Evolutionary conservation across 805 yeast species (phyloP), one percentile per base, ranked within the genome.

Genomic region (Saccharomyces eubayanus): DNA sequence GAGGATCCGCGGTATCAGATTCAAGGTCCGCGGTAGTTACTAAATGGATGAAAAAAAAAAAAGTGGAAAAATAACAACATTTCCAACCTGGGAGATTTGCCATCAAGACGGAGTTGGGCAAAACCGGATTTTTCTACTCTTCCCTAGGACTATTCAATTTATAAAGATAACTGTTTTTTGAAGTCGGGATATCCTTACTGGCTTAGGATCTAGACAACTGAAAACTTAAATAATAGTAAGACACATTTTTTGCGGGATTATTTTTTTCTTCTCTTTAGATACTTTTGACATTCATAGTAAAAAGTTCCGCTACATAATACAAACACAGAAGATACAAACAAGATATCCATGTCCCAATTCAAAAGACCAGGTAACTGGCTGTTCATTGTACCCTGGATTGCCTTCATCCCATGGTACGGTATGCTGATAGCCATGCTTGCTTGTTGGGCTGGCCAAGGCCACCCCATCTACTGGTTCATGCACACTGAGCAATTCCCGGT

Each of bases 331-430:
- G 48, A 11, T 46, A 46, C 43, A 36, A 36, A 24, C 43, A 16
- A 36, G 16, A 36, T 21, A 36, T 2, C 21, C 21, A 36, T 36
- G 43, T 11, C 8, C 8, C 12, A 36, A 16, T 52, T 55, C 28
- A 54, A 51, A 36, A 60, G 57, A 50, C 72, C 72, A 28, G 71
- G 69, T 72, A 81, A 72, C 72, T 75, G 70, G 71, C 79, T 68
- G 60, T 74, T 72, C 54, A 55, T 80, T 31, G 71, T 90, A 40
- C 97, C 97, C 2, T 69, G 89, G 46, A 62, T 83, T 2, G 79
- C 89, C 1, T 71, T 81, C 51, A 68, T 83, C 1, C 84, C 83
- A 14, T 91, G 97, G 97, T 87, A 90, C 82, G 96, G 87, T 3
- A 88, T 89, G 96, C 78, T 91, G 10, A 83, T 85, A 4, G 88